Evolutionary conservation across 805 yeast species (phyloP).

Genomic region (Metschnikowia reukaufii): DNA sequence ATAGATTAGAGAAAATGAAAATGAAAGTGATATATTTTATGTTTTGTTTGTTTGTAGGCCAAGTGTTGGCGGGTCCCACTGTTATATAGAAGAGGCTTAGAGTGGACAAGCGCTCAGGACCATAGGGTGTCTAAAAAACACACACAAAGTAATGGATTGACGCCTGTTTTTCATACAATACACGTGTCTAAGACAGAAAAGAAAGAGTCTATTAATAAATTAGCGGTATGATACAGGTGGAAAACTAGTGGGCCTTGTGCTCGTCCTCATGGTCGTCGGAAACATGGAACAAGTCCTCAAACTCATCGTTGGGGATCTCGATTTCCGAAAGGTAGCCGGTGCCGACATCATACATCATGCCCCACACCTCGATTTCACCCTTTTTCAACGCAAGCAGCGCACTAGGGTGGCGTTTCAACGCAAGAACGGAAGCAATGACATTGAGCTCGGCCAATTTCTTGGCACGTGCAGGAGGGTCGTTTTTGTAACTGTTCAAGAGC

Average conservation of each 20-base stretch:
- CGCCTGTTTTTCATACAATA: too few species aligned
- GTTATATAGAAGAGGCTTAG: too few species aligned
- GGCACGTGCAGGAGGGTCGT: conserved; percentile 20
- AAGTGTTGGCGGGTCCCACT: too few species aligned
- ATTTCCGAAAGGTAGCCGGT: conserved; percentile 23
- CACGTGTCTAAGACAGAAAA: background rate
- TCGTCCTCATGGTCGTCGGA: conserved; percentile 31
- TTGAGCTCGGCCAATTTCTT: conserved; percentile 24
- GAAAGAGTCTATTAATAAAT: conserved; percentile 3
- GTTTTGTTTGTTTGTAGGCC: too few species aligned
- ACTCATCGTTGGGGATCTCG: conserved; percentile 40
- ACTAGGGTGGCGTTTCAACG: conserved; percentile 23
- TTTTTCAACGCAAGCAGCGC: conserved; percentile 22
- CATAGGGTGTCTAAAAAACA: background rate
- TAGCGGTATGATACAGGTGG: conserved; percentile 4
- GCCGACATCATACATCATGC: conserved; percentile 23
- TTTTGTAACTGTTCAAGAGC: conserved; percentile 17
- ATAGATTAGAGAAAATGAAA: background rate
- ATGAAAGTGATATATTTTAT: background rate
- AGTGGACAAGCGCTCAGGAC: too few species aligned
- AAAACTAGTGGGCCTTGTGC: conserved; percentile 22
- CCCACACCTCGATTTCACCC: conserved; percentile 25
- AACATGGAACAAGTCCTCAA: conserved; percentile 42
- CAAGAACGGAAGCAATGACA: conserved; percentile 21
- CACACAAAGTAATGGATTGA: background rate